Base-by-base conservation (phyloP, 495 filamentous ascomycete genomes). In the Hypoxylon lienhwacheense region DNA sequence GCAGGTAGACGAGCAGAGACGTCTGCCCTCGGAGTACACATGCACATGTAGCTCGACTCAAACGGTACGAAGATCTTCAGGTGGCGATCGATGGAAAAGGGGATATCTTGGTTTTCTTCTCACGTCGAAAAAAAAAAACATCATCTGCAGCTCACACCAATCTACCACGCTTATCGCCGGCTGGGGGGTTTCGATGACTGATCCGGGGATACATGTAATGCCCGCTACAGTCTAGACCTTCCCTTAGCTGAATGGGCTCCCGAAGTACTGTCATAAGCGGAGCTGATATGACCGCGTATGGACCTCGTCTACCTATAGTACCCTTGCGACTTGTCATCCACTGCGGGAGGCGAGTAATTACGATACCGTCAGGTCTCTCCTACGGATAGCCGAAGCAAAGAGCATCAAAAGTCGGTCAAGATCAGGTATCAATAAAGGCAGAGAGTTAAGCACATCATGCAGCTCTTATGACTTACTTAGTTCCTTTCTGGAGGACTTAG, bases 341-440 rank as follows among this genome's bases (percentile, higher is more conserved):
- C 50, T 33, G 26, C 15, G 35, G 15, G 45, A 31, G 26, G 8
- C 20, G 33, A 42, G 11, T 16, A 48, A 48, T 52, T 33, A 36
- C 36, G 28, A 22, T 42, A 37, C 12, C 33, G 39, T 22, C 21
- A 47, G 31, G 42, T 55, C 33, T 50, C 33, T 16, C 28, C 16
- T 2, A 21, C 56, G 50, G 49, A 55, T 44, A 40, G 25, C 46
- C 33, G 37, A 45, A 42, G 21, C 24, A 47, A n/a, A 31, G 15
- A 15, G 3, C 7, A 21, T 48, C 29, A 20, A 53, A 47, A 37
- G 58, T 47, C 52, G 52, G 52, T 44, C 47, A 52, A 35, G 41
- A 32, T 55, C 42, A 56, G 58, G 52, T 53, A 56, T 56, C 52
- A 55, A 56, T 56, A 46, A 41, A 2, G 24, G 26, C 33, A 48